Conservation (phyloP, 2,329 filamentous ascomycete genomes). For the Nigrospora osmanthi region DNA sequence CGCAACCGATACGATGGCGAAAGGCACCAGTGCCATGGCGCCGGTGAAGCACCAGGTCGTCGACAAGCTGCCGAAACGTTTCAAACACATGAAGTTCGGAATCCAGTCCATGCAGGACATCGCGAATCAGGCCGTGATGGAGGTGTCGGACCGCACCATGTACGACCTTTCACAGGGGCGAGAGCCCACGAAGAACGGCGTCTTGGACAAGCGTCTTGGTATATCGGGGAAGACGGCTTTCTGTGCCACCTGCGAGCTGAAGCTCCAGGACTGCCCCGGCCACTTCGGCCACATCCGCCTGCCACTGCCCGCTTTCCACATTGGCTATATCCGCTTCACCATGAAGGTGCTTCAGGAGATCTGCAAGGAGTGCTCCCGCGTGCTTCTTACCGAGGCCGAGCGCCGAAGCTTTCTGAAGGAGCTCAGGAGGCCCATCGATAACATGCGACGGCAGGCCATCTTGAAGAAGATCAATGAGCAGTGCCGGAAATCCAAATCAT, state of each 20-base stretch:
- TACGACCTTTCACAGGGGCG: constrained; percentile 83
- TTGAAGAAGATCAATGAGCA: constrained; percentile 84
- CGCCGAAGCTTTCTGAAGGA: constrained; percentile 71
- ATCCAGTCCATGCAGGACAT: constrained; percentile 94
- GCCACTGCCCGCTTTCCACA: constrained; percentile 87
- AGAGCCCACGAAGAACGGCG: constrained; percentile 70
- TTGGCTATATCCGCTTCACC: constrained; percentile 91
- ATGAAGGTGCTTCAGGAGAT: constrained; percentile 90
- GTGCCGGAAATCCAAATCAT: constrained; percentile 79
- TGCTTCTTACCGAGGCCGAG: constrained; percentile 75
- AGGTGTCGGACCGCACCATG: constrained; percentile 87
- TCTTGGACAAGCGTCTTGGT: constrained; percentile 72
- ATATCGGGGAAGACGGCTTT: constrained; percentile 75
- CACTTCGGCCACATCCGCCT: constrained; percentile 93
- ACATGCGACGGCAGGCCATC: constrained; percentile 73
- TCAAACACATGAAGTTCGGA: constrained; percentile 89
- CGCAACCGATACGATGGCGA: constrained; percentile 9
- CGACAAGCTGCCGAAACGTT: constrained; percentile 82
- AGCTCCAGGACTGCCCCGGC: constrained; percentile 78
- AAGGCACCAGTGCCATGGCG: constrained; percentile 15
- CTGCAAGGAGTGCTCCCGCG: constrained; percentile 86
- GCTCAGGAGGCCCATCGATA: constrained; percentile 78
- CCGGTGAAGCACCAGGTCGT: constrained; percentile 79
- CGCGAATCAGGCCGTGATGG: constrained; percentile 87
- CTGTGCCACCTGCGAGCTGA: constrained; percentile 78